These are phyloP conservation scores for Epichloe sylvatica DNA, from an alignment of 2,329 filamentous ascomycete species.

Conservation along the genomic window DNA sequence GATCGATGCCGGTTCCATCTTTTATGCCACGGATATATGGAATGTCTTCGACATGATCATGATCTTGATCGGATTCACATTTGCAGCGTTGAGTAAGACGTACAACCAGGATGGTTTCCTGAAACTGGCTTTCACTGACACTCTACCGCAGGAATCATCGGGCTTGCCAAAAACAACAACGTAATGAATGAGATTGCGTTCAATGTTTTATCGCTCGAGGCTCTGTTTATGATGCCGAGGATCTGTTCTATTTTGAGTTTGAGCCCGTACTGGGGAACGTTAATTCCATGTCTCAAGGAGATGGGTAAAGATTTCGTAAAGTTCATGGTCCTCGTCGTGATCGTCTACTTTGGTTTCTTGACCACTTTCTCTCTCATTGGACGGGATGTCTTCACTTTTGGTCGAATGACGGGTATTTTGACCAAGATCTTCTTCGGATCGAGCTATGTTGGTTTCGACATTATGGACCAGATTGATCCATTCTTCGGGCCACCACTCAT, in stretches of 20 bases:
- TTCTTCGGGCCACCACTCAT: slow-evolving; percentile 47
- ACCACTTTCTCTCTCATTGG: slow-evolving; percentile 73
- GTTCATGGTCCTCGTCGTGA: slow-evolving; percentile 65
- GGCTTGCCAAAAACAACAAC: slow-evolving; percentile 35
- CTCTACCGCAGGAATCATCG: slow-evolving; percentile 17
- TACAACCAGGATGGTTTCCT: slow-evolving; percentile 4
- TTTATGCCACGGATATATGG: slow-evolving; percentile 76
- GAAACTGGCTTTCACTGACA: neutral
- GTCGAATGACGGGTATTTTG: slow-evolving; percentile 60
- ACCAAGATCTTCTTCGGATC: slow-evolving; percentile 73
- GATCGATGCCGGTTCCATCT: slow-evolving; percentile 71
- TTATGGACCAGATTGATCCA: slow-evolving; percentile 46
- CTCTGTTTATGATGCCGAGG: slow-evolving; percentile 76
- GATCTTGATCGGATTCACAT: slow-evolving; percentile 57
- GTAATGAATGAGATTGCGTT: slow-evolving; percentile 66
- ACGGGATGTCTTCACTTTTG: slow-evolving; percentile 50
- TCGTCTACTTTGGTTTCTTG: slow-evolving; percentile 76
- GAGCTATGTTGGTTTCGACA: slow-evolving; percentile 59
- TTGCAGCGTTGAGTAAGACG: slow-evolving; percentile 54
- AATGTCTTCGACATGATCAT: slow-evolving; percentile 61
- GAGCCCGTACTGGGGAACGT: slow-evolving; percentile 78
- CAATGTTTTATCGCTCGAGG: slow-evolving; percentile 78
- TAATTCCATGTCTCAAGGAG: slow-evolving; percentile 82
- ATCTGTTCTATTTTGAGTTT: slow-evolving; percentile 78
- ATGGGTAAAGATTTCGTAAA: slow-evolving; percentile 91